phyloP scores from a whole-genome alignment of 345 rosid species.

The Cardamine occulta region DNA sequence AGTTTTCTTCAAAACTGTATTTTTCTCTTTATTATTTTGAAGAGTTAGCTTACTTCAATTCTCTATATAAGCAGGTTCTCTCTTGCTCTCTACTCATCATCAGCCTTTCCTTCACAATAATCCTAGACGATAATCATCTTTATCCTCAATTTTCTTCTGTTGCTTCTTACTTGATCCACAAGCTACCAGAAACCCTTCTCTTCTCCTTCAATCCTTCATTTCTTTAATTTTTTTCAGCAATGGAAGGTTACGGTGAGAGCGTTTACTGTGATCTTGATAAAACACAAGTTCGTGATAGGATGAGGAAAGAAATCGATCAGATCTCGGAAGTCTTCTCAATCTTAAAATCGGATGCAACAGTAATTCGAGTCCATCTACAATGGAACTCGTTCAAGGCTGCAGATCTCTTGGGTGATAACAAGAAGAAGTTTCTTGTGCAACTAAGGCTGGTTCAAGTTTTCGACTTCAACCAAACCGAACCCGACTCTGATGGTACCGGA shows the following conservation, averaged over 20 bases:
- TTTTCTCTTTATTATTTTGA: neutral
- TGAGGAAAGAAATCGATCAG: neutral
- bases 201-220: neutral
- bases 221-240: neutral
- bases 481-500: neutral
- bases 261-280: conserved; percentile 15
- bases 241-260: conserved; percentile 16
- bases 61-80: neutral
- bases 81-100: neutral
- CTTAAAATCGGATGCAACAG: conserved; percentile 16
- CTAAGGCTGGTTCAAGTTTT: conserved; percentile 21
- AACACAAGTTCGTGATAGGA: neutral
- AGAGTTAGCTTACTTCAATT: neutral
- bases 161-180: neutral
- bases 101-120: neutral
- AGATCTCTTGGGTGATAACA: conserved; percentile 26
- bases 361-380: conserved; percentile 20
- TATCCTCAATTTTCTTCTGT: neutral
- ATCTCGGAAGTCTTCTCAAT: conserved; percentile 24
- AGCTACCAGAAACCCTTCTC: conserved; percentile 2
- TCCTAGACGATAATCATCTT: neutral
- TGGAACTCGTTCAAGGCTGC: conserved; percentile 24
- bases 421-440: conserved; percentile 15
- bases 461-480: neutral
- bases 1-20: neutral